Evolutionary conservation across 345 rosid genomes (phyloP), one percentile per base, ranked within the genome.

Genomic region (Triadica sebifera): DNA sequence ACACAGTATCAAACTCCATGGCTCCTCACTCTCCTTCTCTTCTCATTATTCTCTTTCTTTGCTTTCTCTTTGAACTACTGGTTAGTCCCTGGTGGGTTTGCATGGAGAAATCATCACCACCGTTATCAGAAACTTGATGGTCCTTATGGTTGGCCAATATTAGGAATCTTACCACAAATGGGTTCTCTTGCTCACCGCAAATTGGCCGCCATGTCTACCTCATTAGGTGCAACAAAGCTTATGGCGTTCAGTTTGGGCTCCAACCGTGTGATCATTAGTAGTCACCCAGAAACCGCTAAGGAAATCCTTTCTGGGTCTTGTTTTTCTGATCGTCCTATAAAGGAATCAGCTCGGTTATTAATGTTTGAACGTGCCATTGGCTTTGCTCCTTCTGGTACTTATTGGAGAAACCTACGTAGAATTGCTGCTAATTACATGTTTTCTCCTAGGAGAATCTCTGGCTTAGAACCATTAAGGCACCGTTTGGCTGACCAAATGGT

Each of bases 281-380:
- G 91, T 64, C 85, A 86, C 51, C 95, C 92, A 0, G 80, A 84
- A 22, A 88, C 92, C 0, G 92, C 95, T 22, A 81, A 67, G 69
- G 86, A 88, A 69, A 90, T 90, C 68, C 92, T 90, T 2, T 70
- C 69, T 12, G 82, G 88, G 17, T 34, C 89, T 3, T 65, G 86
- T 11, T 90, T 90, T 64, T 76, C 87, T 0, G 85, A 90, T 80
- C 89, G 92, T 34, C 95, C 95, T 0, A 69, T 90, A 45, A 88
- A 88, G 58, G 83, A 82, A 55, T 84, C 92, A 0, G 92, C 91
- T 17, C 84, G 87, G 13, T 63, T 76, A 19, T 69, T 88, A 63
- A 87, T 88, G 91, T 90, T 90, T 50, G 89, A 88, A 75, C 86
- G 89, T 9, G 95, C 95, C 75, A 87, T 90, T 52, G 94, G 92